phyloP scores from a whole-genome alignment of 352 stramenopile species.

The Globisporangium orthogonon region DNA sequence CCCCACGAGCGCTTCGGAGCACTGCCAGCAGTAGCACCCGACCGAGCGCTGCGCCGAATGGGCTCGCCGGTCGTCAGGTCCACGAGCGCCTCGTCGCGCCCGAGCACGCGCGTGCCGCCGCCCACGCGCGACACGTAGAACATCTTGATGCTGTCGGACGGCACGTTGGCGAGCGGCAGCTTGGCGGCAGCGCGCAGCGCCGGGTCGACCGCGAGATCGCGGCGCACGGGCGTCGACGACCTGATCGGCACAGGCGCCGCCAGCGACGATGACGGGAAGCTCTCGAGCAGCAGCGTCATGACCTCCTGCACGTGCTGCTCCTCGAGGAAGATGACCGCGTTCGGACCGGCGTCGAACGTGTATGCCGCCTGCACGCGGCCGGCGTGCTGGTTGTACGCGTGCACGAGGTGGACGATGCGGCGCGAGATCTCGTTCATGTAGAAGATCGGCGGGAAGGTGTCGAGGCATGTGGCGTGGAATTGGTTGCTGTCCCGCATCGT shows the following conservation, averaged over 20 bases:
- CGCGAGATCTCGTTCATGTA: slow-evolving; percentile 96
- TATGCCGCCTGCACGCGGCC: slow-evolving; percentile 88
- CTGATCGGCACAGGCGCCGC: slow-evolving; percentile 24
- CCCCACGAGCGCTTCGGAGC: neutral
- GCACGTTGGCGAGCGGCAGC: slow-evolving; percentile 2
- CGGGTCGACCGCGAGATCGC: slow-evolving; percentile 6
- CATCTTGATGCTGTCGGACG: slow-evolving; percentile 44
- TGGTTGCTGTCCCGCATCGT: slow-evolving; percentile 98
- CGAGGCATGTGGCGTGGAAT: slow-evolving; percentile 97
- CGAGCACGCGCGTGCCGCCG: slow-evolving; percentile 35
- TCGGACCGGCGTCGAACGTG: slow-evolving; percentile 98
- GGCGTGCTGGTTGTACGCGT: slow-evolving; percentile 90
- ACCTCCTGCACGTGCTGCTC: slow-evolving; percentile 59
- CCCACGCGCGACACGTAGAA: slow-evolving; percentile 65
- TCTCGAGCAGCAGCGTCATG: slow-evolving; percentile 44
- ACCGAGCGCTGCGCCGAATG: neutral
- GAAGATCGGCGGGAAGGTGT: slow-evolving; percentile 98
- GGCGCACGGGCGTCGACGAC: slow-evolving; percentile 21
- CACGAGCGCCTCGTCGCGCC: slow-evolving; percentile 31
- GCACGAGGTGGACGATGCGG: slow-evolving; percentile 82
- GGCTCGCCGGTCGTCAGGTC: slow-evolving; percentile 39
- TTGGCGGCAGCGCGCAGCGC: slow-evolving; percentile 18
- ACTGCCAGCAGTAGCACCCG: neutral
- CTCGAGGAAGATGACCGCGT: slow-evolving; percentile 93
- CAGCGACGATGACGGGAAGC: slow-evolving; percentile 30